phyloP scores from a whole-genome alignment of 345 rosid species.

The Pseudoturritis turrita region DNA sequence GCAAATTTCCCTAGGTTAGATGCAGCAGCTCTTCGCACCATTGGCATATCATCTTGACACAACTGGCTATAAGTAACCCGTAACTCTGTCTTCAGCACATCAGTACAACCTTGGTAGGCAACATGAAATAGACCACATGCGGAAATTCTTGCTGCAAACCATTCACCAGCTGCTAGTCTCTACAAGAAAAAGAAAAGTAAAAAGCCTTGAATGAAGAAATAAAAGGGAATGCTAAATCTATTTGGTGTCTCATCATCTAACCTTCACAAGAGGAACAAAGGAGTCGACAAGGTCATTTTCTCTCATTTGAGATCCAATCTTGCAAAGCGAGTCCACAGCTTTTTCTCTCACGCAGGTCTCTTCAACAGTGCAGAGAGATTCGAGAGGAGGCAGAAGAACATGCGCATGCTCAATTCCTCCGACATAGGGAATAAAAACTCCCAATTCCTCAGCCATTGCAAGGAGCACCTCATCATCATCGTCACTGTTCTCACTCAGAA shows the following conservation, averaged over 20 bases:
- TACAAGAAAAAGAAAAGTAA: slow-evolving; percentile 25
- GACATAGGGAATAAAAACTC: slow-evolving; percentile 84
- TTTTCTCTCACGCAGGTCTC: slow-evolving; percentile 94
- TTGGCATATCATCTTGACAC: slow-evolving; percentile 98
- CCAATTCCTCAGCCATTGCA: slow-evolving; percentile 90
- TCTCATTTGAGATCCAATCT: slow-evolving; percentile 89
- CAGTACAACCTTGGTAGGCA: slow-evolving; percentile 82
- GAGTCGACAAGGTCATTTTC: slow-evolving; percentile 70
- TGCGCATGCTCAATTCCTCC: slow-evolving; percentile 87
- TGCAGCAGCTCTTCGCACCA: slow-evolving; percentile 97
- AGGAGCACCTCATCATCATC: slow-evolving; percentile 97
- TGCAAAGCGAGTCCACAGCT: slow-evolving; percentile 78
- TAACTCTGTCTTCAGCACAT: slow-evolving; percentile 67
- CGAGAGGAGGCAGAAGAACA: slow-evolving; percentile 75
- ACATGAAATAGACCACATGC: slow-evolving; percentile 87
- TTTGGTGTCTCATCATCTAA: slow-evolving; percentile 29
- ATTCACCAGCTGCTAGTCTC: slow-evolving; percentile 94
- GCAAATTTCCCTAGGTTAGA: slow-evolving; percentile 94
- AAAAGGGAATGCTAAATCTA: too few species aligned
- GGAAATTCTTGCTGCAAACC: slow-evolving; percentile 98
- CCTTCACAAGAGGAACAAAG: slow-evolving; percentile 88
- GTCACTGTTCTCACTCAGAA: slow-evolving; percentile 87
- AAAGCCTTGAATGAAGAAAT: background rate
- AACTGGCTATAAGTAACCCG: slow-evolving; percentile 65
- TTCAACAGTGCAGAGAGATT: slow-evolving; percentile 82